Evolutionary conservation across 2,329 filamentous ascomycete species (phyloP), one percentile per base, ranked within the genome.

Genomic region (Coniochaeta ligniaria): DNA sequence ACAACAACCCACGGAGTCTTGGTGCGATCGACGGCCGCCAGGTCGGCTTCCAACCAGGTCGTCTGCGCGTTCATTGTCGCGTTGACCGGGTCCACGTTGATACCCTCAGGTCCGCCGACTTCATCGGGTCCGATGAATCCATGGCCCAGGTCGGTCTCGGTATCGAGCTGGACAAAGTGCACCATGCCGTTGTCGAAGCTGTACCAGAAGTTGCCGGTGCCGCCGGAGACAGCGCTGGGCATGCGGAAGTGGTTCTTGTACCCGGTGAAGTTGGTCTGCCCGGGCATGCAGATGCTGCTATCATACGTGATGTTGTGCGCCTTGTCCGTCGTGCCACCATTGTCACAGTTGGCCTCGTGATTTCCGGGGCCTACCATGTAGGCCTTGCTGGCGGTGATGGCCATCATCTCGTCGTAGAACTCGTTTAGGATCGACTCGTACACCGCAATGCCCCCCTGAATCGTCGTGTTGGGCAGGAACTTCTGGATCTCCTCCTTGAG

Each of bases 381-480:
- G 0, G 79, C 78, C 8, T 80, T 69, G 65, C 75, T 78, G 56
- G 62, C 69, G 11, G 75, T 75, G 56, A 81, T 68, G 8, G 66
- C 67, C 63, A 71, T 73, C 64, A 79, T 71, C 77, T 78, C 80
- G 66, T 81, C 76, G 66, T 81, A 78, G 78, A 78, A 81, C 6
- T 80, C 70, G 67, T 81, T 78, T 77, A 77, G 80, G 64, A 81
- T 81, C 26, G 73, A 76, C 67, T 81, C 79, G 66, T 81, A 81
- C 16, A 82, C 63, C 0, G 76, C 74, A 57, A 61, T 81, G 79
- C 59, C 79, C 79, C 58, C 79, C 79, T 3, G 70, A 68, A 11
- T 78, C 76, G 33, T 77, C 69, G 58, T 79, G 79, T 64, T 81
- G 77, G 66, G 76, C 75, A 16, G 79, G 60, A 0, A 73, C 65